These are phyloP conservation scores for Cinnamomum micranthum DNA, from an alignment of 164 flowering plant genomes.

Conservation along the genomic window DNA sequence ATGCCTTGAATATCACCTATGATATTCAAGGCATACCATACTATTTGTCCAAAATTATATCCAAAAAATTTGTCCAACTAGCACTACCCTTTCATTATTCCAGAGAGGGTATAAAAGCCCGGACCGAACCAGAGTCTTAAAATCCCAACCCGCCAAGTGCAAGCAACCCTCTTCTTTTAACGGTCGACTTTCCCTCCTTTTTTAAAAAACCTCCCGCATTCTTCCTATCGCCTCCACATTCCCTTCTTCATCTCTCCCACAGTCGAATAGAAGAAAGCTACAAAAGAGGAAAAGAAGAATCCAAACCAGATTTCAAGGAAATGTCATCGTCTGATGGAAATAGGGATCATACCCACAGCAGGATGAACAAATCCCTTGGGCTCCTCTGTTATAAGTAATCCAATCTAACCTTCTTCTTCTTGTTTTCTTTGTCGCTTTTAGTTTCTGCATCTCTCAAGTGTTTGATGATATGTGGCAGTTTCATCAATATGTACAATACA, in stretches of 20 bases:
- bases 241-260: neutral
- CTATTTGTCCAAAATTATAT: too few species aligned
- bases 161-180: neutral
- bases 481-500: conserved; percentile 72
- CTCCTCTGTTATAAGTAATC: conserved; percentile 83
- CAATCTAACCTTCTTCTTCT: neutral
- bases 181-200: conserved; percentile 5
- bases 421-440: neutral
- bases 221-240: conserved; percentile 8
- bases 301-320: neutral
- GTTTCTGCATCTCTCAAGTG: neutral
- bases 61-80: too few species aligned
- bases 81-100: too few species aligned
- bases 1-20: too few species aligned
- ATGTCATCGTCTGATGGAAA: conserved; percentile 17
- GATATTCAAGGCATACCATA: too few species aligned
- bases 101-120: neutral
- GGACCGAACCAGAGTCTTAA: too few species aligned
- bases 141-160: too few species aligned
- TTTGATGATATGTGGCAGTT: conserved; percentile 37
- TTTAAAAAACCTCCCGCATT: neutral
- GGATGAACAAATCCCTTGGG: conserved; percentile 90
- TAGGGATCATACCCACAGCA: conserved; percentile 46
- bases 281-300: neutral
- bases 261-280: neutral